phyloP scores from a whole-genome alignment of 2,329 filamentous ascomycete species.

The Diaporthe helianthi region DNA sequence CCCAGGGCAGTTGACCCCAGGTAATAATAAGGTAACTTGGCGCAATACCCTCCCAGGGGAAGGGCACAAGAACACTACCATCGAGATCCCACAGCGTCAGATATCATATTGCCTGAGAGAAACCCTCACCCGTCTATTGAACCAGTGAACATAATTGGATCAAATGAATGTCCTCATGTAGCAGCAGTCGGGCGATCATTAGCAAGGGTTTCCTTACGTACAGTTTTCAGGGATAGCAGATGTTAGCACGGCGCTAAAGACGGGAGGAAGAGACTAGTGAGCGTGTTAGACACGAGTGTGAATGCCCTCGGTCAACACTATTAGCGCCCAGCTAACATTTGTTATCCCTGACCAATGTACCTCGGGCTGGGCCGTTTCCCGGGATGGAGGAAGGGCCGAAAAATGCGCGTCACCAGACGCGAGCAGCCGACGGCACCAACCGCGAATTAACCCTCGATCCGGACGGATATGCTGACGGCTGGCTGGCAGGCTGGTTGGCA shows the following conservation, averaged over 20 bases:
- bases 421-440: constrained; percentile 14
- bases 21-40: neutral
- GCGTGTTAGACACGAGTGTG: too few relatives aligned
- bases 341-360: too few relatives aligned
- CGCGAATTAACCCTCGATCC: constrained; percentile 9
- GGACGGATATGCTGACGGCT: neutral
- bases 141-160: neutral
- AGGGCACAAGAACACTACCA: neutral
- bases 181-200: neutral
- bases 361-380: neutral
- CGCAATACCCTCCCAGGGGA: neutral
- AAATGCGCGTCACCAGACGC: constrained; percentile 1
- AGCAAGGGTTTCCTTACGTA: neutral
- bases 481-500: neutral
- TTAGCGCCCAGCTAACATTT: too few relatives aligned
- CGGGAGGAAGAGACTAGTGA: too few relatives aligned
- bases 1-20: neutral
- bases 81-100: neutral
- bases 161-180: constrained; percentile 3
- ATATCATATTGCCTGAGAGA: constrained; percentile 17
- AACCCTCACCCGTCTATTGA: neutral
- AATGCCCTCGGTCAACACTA: too few relatives aligned
- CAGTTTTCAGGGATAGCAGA: too few relatives aligned
- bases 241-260: too few relatives aligned
- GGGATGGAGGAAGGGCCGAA: neutral